Evolutionary conservation across 1,284 basidiomycete species (phyloP), one percentile per base, ranked within the genome.

Genomic region (Tremellales sp.): DNA sequence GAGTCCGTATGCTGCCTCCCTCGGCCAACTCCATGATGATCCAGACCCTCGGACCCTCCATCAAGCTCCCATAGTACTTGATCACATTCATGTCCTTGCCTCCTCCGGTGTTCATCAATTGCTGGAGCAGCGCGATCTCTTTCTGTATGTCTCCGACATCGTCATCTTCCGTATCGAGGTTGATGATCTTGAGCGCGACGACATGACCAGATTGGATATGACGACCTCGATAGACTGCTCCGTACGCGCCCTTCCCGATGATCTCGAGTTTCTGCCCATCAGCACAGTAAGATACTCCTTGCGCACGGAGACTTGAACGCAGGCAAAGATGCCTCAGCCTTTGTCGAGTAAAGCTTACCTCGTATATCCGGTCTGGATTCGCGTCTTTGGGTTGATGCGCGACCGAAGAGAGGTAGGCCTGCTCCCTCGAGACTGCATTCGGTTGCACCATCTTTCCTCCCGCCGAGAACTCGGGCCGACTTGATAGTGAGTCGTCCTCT

Each of bases 1-100:
- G 78, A 0, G 91, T 91, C 42, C 90, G 80, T 10, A 97, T 89
- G 65, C 90, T 96, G 8, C 96, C 96, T 3, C 94, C 96, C 57
- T 91, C 85, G 5, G 96, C 96, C 67, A 86, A 87, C 73, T 99
- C 96, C 96, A 99, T 98, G 35, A 88, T 90, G 60, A 98, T 98
- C 92, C 96, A 99, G 4, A 98, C 87, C 45, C 89, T 87, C 23
- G 91, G 87, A 0, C 92, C 92, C 68, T 94, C 87, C 67, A 97
- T 82, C 76, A 89, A 86, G 74, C 93, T 97, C 21, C 92, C 94
- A 75, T 87, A 97, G 76, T 98, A 99, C 60, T 88, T 85, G 37
- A 91, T 96, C 59, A 98, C 84, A 68, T 98, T 98, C 5, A 68
- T 69, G 49, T 39, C 58, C 53, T 12, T 45, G 0, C 50, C 53